phyloP scores from a whole-genome alignment of 495 filamentous ascomycete species.

The Darksidea phi region DNA sequence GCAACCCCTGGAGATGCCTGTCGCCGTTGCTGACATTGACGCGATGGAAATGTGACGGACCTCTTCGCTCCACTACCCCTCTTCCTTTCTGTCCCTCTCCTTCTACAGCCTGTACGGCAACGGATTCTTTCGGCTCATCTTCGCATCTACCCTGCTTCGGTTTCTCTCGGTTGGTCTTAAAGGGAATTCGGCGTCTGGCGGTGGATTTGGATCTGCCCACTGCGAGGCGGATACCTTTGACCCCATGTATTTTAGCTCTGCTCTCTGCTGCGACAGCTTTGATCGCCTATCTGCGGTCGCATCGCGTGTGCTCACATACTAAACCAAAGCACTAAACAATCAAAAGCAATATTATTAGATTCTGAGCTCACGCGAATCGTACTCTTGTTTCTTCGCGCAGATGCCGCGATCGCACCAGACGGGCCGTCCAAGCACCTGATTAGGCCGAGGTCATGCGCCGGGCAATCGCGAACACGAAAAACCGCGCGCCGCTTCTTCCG shows the following conservation, averaged over 20 bases:
- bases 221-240: constrained; percentile 10
- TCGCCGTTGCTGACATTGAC: constrained; percentile 23
- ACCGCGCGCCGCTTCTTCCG: too few species aligned
- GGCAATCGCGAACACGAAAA: neutral
- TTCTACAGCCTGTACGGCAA: constrained; percentile 14
- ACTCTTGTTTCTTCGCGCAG: neutral
- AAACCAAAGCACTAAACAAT: constrained; percentile 18
- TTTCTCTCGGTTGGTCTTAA: constrained; percentile 18
- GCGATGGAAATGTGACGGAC: constrained; percentile 33
- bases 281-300: constrained; percentile 28
- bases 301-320: neutral
- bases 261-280: constrained; percentile 22
- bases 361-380: neutral
- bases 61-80: neutral
- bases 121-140: constrained; percentile 7
- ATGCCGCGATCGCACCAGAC: too few species aligned
- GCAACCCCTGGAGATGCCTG: constrained; percentile 21
- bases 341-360: constrained; percentile 17
- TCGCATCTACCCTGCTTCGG: neutral
- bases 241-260: constrained; percentile 30
- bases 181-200: constrained; percentile 20
- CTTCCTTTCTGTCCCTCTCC: neutral
- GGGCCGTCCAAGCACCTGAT: too few species aligned
- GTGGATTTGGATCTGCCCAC: constrained; percentile 16
- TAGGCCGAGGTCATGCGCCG: too few species aligned